Evolutionary conservation across 176 grass and related monocot species (phyloP).

Genomic region (Zizania latifolia): DNA sequence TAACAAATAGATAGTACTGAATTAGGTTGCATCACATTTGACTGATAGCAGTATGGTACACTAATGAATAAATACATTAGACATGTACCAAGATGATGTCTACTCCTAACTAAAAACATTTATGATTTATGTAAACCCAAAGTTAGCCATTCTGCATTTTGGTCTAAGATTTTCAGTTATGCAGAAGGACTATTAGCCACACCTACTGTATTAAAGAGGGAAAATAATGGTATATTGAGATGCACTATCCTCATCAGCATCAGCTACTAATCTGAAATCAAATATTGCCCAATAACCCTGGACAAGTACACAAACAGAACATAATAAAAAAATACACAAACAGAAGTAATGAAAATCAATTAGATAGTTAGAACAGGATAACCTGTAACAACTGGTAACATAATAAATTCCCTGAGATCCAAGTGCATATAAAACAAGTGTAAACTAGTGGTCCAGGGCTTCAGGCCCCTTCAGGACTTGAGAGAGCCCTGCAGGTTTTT

Average conservation of each 20-base stretch:
- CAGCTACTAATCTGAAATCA: background rate
- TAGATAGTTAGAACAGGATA: background rate
- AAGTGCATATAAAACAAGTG: background rate
- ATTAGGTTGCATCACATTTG: background rate
- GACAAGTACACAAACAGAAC: background rate
- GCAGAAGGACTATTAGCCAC: too few relatives aligned
- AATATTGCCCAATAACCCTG: background rate
- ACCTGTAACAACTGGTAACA: background rate
- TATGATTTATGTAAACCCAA: background rate
- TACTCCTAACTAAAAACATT: background rate
- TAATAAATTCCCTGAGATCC: constrained; percentile 8
- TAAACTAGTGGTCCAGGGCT: too few relatives aligned
- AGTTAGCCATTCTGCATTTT: background rate
- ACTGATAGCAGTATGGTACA: background rate
- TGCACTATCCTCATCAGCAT: background rate
- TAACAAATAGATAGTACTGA: background rate
- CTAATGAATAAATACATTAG: background rate
- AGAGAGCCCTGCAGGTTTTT: too few relatives aligned
- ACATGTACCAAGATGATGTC: background rate
- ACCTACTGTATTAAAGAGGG: background rate
- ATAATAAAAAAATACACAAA: background rate
- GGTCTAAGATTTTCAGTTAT: background rate
- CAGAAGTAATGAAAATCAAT: background rate
- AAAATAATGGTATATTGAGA: background rate
- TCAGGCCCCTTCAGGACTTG: too few relatives aligned